Percentiles rank a stretch among this genome's conserved stretches.
phyloP scores from a whole-genome alignment of 495 filamentous ascomycete genomes.

The Cudoniella acicularis region DNA sequence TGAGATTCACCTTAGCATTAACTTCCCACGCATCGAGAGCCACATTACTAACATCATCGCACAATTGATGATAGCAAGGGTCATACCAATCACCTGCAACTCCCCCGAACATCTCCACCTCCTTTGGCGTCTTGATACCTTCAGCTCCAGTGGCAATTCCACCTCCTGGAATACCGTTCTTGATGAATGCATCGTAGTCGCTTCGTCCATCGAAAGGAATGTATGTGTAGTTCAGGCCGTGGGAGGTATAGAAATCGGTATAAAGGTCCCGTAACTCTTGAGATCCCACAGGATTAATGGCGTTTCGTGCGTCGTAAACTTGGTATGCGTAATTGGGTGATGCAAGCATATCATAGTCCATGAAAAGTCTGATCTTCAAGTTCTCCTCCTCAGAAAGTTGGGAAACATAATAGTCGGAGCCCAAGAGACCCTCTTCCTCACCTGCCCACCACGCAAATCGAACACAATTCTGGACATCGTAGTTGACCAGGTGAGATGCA shows the following conservation, averaged over 20 bases:
- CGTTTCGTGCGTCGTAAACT: conserved; percentile 45
- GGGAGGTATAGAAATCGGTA: conserved; percentile 42
- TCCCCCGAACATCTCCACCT: conserved; percentile 49
- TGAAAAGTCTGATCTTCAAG: conserved; percentile 51
- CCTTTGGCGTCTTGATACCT: conserved; percentile 50
- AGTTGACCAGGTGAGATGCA: conserved; percentile 45
- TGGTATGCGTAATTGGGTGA: conserved; percentile 53
- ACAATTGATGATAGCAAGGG: conserved; percentile 53
- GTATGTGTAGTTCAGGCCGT: conserved; percentile 47
- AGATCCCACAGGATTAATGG: conserved; percentile 43
- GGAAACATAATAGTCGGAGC: conserved; percentile 51
- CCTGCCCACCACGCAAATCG: conserved; percentile 56
- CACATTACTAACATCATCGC: conserved; percentile 47
- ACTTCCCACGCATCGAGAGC: conserved; percentile 48
- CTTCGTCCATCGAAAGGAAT: conserved; percentile 54
- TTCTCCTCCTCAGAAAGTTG: conserved; percentile 45
- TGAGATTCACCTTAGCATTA: conserved; percentile 45
- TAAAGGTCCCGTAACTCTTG: conserved; percentile 49
- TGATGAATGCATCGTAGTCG: conserved; percentile 55
- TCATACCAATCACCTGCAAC: conserved; percentile 49
- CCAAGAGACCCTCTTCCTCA: conserved; percentile 57
- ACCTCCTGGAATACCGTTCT: conserved; percentile 48
- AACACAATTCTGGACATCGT: conserved; percentile 51
- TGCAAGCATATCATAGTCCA: conserved; percentile 60
- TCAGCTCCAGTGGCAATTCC: conserved; percentile 62